A percentile compares a stretch with the other conserved stretches of the same genome.
Evolutionary conservation across 2,329 filamentous ascomycete species (phyloP).

Genomic region (Pseudopithomyces chartarum): DNA sequence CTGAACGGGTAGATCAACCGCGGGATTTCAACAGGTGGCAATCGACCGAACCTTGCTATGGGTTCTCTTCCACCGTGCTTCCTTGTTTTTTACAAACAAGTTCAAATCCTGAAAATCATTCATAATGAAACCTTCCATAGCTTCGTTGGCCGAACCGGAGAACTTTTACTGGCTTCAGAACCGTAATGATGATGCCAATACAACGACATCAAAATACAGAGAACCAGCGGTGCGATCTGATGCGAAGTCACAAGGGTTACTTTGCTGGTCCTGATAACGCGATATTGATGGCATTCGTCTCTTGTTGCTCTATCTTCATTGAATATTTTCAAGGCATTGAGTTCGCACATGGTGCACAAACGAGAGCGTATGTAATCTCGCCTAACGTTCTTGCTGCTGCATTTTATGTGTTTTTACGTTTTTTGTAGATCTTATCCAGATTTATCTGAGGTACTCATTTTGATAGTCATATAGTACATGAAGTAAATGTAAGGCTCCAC

Average conservation of each 20-base stretch:
- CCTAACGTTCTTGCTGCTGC: too few relatives aligned
- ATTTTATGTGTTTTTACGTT: too few relatives aligned
- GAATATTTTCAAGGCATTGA: too few relatives aligned
- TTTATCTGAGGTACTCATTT: too few relatives aligned
- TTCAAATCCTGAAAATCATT: not conserved
- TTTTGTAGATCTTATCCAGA: too few relatives aligned
- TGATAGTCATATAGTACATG: too few relatives aligned
- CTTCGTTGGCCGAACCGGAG: constrained; percentile 1
- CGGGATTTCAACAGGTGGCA: not conserved
- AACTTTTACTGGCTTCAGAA: not conserved
- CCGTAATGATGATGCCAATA: not conserved
- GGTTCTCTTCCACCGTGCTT: constrained; percentile 1
- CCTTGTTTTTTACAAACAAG: not conserved
- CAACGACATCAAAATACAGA: not conserved
- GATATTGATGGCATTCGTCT: too few relatives aligned
- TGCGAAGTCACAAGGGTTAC: not conserved
- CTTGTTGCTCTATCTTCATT: too few relatives aligned
- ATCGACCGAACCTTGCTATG: not conserved
- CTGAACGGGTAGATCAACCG: not conserved
- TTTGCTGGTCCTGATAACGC: too few relatives aligned
- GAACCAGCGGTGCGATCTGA: not conserved
- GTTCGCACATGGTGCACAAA: too few relatives aligned
- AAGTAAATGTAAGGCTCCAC: too few relatives aligned
- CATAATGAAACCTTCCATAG: not conserved
- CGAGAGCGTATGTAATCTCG: too few relatives aligned